Base-by-base conservation (phyloP, 345 rosid genomes). In the Punica granatum region DNA sequence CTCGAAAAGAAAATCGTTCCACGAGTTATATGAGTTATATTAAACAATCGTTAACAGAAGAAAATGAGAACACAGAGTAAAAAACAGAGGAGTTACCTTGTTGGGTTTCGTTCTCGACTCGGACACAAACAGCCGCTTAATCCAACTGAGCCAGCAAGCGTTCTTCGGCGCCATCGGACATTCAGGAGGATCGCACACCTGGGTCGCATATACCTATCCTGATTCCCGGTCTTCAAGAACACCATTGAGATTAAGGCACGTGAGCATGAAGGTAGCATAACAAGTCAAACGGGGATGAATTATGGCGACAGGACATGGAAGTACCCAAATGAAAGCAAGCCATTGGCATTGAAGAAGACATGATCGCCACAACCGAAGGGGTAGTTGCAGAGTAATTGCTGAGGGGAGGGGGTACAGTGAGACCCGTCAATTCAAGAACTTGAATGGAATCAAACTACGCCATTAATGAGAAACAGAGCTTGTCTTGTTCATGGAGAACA, bases 141-240 rank as follows among this genome's bases (percentile, higher is more conserved):
- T 64, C 92, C 92, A 86, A 75, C 83, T 81, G 48, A 88, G 76
- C 95, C 87, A 90, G 42, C 78, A 73, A 60, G 67, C 75, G 64
- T 73, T 78, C 83, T 83, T 92, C 28, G 74, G 90, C 32, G 74
- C 87, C 98, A 92, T 92, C 66, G 64, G 34, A 70, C 72, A 71
- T 74, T 77, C 66, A 74, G 58, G 36, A 43, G 35, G 30, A 25
- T 34, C 58, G 26, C 4, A 4, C 26, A 56, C 18, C 61, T 13
- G 34, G 21, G 34, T 26, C 61, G 26, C 28, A n/a, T 8, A 2
- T 51, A 51, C 7, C 30, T 23, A 60, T 62, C 64, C 71, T 79
- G 44, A 74, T 73, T 25, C 63, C 73, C 71, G 70, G 31, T 49
- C 25, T 62, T 63, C 21, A 54, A 62, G 32, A 30, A 66, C 53